These are phyloP conservation scores for Leucocoprinus birnbaumii DNA, from an alignment of 768 basidiomycete genomes.

Conservation along the genomic window DNA sequence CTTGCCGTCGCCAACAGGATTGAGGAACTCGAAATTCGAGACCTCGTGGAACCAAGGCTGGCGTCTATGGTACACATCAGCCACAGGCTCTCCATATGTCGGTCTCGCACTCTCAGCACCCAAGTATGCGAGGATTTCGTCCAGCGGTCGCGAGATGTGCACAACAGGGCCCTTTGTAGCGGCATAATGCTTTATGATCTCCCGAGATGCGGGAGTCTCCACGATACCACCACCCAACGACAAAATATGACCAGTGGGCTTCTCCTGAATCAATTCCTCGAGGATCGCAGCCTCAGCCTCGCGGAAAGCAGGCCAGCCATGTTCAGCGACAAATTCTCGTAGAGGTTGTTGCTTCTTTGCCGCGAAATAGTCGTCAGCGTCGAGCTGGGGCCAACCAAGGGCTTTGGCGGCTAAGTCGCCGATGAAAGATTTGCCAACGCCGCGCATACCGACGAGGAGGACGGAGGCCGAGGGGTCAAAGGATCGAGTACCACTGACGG, in stretches of 20 bases:
- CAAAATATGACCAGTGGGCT: constrained; percentile 65
- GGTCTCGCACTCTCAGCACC: constrained; percentile 75
- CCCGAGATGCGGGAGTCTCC: constrained; percentile 74
- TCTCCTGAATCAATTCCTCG: constrained; percentile 59
- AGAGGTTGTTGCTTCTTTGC: constrained; percentile 58
- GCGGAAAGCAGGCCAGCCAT: constrained; percentile 92
- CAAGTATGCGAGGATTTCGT: constrained; percentile 82
- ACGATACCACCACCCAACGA: constrained; percentile 95
- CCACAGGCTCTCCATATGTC: constrained; percentile 82
- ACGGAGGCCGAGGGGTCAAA: constrained; percentile 51
- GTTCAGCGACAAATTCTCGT: constrained; percentile 71
- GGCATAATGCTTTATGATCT: constrained; percentile 66
- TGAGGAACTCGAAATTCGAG: constrained; percentile 80
- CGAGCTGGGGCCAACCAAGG: constrained; percentile 70
- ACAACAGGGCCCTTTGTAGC: constrained; percentile 70
- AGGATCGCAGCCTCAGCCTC: constrained; percentile 71
- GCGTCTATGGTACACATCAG: constrained; percentile 81
- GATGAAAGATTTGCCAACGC: constrained; percentile 91
- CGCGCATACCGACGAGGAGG: constrained; percentile 92
- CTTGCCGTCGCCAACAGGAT: constrained; percentile 47
- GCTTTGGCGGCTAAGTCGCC: constrained; percentile 73
- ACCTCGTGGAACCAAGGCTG: constrained; percentile 86
- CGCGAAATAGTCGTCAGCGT: constrained; percentile 83
- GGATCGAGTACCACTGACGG: constrained; percentile 34
- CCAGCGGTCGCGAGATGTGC: constrained; percentile 76